Evolutionary conservation across 1,284 basidiomycete genomes (phyloP).

Genomic region (Rhodotorula sp.): DNA sequence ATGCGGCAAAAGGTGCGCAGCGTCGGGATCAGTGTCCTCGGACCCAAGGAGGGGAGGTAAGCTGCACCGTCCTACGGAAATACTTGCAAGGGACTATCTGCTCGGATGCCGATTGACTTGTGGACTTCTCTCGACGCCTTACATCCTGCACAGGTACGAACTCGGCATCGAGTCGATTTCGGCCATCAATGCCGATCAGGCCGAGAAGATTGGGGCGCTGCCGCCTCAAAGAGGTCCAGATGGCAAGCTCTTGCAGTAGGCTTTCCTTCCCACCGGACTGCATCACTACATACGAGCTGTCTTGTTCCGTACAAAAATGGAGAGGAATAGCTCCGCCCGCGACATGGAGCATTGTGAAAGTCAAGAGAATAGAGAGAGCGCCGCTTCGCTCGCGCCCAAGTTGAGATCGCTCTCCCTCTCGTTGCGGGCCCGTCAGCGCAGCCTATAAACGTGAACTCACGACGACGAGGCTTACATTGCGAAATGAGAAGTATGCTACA

Average conservation of each 20-base stretch:
- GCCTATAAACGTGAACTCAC: too few relatives aligned
- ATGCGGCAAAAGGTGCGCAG: constrained; percentile 70
- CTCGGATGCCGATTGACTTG: background rate
- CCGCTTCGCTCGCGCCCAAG: too few relatives aligned
- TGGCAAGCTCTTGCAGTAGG: constrained; percentile 13
- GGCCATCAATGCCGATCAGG: constrained; percentile 28
- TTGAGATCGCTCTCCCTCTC: too few relatives aligned
- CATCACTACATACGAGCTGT: too few relatives aligned
- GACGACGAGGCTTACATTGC: too few relatives aligned
- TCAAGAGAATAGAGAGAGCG: too few relatives aligned
- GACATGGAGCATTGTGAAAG: too few relatives aligned
- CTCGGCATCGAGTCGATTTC: constrained; percentile 39
- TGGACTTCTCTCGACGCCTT: background rate
- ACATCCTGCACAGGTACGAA: constrained; percentile 23
- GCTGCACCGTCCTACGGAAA: background rate
- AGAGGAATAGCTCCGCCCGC: too few relatives aligned
- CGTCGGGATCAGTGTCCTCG: constrained; percentile 77
- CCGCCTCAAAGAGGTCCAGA: constrained; percentile 11
- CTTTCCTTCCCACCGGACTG: too few relatives aligned
- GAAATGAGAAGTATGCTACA: too few relatives aligned
- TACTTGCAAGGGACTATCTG: background rate
- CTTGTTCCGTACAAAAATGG: too few relatives aligned
- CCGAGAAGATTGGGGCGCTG: constrained; percentile 7
- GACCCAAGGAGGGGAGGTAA: constrained; percentile 48
- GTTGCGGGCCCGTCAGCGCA: too few relatives aligned